Base-by-base conservation (phyloP, 441 rosid genomes). In the Viola pubescens region DNA sequence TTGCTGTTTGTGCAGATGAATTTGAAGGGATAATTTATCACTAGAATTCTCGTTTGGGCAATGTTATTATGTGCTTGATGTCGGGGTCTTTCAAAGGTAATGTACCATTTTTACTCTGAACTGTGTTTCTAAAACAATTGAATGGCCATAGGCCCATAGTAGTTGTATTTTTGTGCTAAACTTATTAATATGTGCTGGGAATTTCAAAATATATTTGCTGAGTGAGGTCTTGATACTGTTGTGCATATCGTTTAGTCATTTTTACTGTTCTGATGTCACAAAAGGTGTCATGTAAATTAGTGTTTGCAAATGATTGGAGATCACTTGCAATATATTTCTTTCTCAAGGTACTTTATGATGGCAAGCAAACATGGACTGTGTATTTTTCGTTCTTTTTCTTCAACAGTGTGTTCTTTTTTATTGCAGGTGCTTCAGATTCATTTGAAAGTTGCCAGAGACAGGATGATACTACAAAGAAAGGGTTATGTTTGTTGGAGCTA, bases 401-500 rank as follows among this genome's bases (percentile, higher is more conserved):
- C 34, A 26, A 26, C 38, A 37, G 45, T 14, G 0, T 12, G 12
- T 62, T 48, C 10, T 47, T 48, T 61, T 66, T 48, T 50, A 56
- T 11, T 61, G 9, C 52, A 55, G 72, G 70, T 62, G 70, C 61
- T 75, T 59, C 74, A 48, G 69, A 71, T 66, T 66, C 54, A 41
- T 48, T 54, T 62, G 57, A 46, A 37, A 68, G 58, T 58, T 63
- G 34, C 38, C 72, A 16, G 52, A 61, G 48, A 41, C 66, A 51
- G 59, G 75, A 75, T 46, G 80, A 70, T 48, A 70, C 48, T 48
- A 74, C 60, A 50, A 80, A 70, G 57, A 73, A 72, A 73, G 87
- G 84, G 12, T 48, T 62, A 48, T 80, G 83, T 69, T 74, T 75
- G 74, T 68, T 71, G 70, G 84, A 77, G 58, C 60, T 82, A 61